Percentiles rank a stretch among this genome's conserved stretches.
Conservation (phyloP, 495 filamentous ascomycete species). For the Annulohypoxylon bovei region DNA sequence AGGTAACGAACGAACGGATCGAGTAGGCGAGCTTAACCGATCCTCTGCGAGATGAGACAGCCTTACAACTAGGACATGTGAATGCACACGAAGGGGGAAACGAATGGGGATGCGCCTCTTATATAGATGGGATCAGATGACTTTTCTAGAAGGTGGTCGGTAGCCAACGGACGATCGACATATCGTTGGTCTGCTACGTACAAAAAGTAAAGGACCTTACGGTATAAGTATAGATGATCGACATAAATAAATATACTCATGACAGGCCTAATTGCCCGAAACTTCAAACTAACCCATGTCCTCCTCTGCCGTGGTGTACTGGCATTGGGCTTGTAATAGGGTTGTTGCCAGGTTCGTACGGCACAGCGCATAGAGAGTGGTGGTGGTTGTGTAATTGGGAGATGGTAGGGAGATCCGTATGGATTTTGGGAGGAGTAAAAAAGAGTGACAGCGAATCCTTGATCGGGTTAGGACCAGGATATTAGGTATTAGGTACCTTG, state of each 20-base stretch:
- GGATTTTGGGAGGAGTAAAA: conserved; percentile 4
- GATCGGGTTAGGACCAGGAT: background rate
- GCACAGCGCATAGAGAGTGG: too few species aligned
- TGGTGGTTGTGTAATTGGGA: background rate
- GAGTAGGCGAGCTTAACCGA: background rate
- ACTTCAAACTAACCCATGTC: conserved; percentile 42
- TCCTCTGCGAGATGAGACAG: conserved; percentile 7
- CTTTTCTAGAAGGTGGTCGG: conserved; percentile 33
- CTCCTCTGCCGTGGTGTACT: background rate
- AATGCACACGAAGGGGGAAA: conserved; percentile 3
- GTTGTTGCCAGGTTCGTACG: background rate
- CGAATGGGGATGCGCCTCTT: conserved; percentile 14
- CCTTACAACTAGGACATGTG: conserved; percentile 12
- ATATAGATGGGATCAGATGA: conserved; percentile 30
- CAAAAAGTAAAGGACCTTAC: conserved; percentile 11
- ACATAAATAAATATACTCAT: conserved; percentile 23
- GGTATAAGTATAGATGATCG: conserved; percentile 37
- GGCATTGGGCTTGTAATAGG: background rate
- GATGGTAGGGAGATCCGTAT: conserved; percentile 32
- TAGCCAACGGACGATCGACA: conserved; percentile 33
- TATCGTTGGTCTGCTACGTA: background rate
- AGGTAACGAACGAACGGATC: conserved; percentile 35
- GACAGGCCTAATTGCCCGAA: conserved; percentile 41
- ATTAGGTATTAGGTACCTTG: background rate
- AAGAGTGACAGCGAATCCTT: conserved; percentile 4